Conservation (phyloP, 1,139 yeast genomes). For the Hanseniaspora sp. region DNA sequence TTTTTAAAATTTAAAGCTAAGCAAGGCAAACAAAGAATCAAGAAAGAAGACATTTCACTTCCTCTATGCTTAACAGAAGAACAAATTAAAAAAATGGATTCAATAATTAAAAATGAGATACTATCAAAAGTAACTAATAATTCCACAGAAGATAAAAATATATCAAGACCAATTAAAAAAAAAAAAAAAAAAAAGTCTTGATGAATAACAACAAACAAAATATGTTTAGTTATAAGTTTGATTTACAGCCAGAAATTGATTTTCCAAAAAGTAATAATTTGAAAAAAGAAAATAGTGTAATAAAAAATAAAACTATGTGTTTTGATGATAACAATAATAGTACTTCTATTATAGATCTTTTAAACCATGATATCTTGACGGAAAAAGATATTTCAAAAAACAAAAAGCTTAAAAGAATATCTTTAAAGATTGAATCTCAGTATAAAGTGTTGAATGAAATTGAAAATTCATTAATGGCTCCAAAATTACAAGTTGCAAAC, state of each 20-base stretch:
- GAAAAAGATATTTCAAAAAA: background rate
- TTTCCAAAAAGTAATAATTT: background rate
- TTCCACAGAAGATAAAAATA: background rate
- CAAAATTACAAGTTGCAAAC: background rate
- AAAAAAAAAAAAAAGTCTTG: background rate
- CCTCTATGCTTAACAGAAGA: background rate
- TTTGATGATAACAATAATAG: background rate
- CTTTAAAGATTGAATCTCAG: background rate
- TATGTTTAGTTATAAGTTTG: background rate
- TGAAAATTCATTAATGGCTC: background rate
- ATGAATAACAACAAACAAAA: background rate
- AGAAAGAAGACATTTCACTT: background rate
- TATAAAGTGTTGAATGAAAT: constrained; percentile 1
- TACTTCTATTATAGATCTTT: constrained; percentile 1
- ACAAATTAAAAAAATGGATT: background rate
- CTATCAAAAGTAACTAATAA: too few relatives aligned
- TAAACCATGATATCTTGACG: background rate
- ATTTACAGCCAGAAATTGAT: background rate
- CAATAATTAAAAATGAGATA: background rate
- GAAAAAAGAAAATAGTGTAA: background rate
- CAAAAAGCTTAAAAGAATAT: background rate
- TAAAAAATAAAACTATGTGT: background rate
- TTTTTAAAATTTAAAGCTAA: too few relatives aligned
- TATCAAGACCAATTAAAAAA: background rate
- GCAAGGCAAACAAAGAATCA: background rate